phyloP scores from a whole-genome alignment of 106 monocot species.

The Phalaenopsis aphrodite region DNA sequence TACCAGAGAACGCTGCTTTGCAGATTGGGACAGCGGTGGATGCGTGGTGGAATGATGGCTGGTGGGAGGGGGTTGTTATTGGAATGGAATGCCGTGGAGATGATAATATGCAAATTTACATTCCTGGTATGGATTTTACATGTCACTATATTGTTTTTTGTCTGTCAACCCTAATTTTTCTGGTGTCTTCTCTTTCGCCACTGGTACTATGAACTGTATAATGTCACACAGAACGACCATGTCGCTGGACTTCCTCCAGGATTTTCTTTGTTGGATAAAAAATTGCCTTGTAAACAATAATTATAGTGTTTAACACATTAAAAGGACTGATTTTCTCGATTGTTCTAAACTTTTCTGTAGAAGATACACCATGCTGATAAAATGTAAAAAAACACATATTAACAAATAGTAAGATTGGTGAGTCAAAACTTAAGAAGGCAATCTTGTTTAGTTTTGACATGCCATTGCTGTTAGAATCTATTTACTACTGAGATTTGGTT shows the following conservation, averaged over 20 bases:
- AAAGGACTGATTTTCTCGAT: neutral
- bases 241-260: neutral
- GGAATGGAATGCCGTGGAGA: conserved; percentile 32
- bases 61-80: conserved; percentile 93
- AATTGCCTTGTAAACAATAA: neutral
- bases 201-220: neutral
- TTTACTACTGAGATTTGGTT: neutral
- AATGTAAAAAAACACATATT: neutral
- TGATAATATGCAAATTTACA: conserved; percentile 61
- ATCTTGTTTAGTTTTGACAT: neutral
- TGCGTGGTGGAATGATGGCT: conserved; percentile 86
- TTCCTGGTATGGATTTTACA: conserved; percentile 51
- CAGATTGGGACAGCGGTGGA: conserved; percentile 65
- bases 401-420: neutral
- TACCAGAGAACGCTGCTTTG: conserved; percentile 21
- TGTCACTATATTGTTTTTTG: neutral
- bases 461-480: neutral
- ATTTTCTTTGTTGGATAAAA: neutral
- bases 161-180: neutral
- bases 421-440: neutral
- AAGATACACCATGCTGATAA: neutral
- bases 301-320: neutral
- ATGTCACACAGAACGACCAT: neutral
- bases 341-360: neutral
- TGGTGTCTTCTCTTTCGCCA: neutral